Base-by-base conservation (phyloP, 176 grass and related monocot genomes). In the maize (Zea mays) region DNA sequence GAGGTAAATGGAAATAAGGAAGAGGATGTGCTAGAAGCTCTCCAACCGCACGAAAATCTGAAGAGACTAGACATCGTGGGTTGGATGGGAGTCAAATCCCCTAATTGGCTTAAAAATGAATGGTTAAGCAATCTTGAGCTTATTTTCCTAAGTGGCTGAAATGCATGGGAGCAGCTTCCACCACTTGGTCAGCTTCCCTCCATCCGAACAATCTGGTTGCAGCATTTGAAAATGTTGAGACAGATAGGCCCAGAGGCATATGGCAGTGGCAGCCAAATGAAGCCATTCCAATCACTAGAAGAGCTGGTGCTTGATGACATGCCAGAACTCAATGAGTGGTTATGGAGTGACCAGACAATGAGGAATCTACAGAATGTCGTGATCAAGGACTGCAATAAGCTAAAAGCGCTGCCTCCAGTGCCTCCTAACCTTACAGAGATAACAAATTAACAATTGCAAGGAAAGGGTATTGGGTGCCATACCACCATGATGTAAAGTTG, bases 221-320 rank as follows among this genome's bases (percentile, higher is more conserved):
- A 83, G 11, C 64, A n/a, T 60, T 62, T 87, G 76, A 82, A 51
- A 67, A 38, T 56, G 33, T 16, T 85, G 39, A 86, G 74, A 43
- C 54, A 64, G 46, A 82, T 92, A 16, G 87, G 76, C 7, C 20
- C 49, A 17, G 86, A 87, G 46, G 35, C 62, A 52, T 84, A 83
- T 27, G 83, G 78, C 43, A 62, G 74, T n/a, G 10, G 72, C 27
- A 82, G 71, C 10, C 33, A 75, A 67, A 12, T 50, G 17, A 13
- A 62, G 34, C 6, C 67, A 8, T 86, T 86, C 65, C 79, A 67
- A 13, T 74, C 63, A 14, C 47, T 89, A 47, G 83, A 89, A 54
- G 86, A 86, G 79, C 62, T 92, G 60, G 82, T 92, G 55, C 73
- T 92, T 60, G 86, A 92, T 80, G 78, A 82, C 64, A 83, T 83